Base-by-base conservation (phyloP, 2,329 filamentous ascomycete genomes). In the Allantophomopsis cytisporea region DNA sequence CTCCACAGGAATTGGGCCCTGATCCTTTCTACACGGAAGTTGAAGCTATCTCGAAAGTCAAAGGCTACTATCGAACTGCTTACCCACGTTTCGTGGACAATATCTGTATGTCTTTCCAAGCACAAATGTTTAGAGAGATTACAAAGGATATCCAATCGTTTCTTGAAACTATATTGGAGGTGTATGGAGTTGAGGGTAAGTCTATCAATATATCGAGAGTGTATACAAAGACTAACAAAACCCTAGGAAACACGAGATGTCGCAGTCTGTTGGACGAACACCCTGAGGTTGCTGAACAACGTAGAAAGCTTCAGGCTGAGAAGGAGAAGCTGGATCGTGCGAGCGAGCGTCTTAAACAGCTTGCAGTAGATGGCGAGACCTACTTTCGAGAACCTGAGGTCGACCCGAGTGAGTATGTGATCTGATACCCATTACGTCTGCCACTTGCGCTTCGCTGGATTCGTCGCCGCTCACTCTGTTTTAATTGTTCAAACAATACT, bases 61-160 rank as follows among this genome's bases (percentile, higher is more conserved):
- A 78, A 0, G 79, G 71, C 0, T 87, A 86, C 54, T 87, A 87
- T 51, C 65, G 73, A 36, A 69, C 80, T 4, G 80, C 82, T 0
- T 70, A 74, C 0, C 60, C 66, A 28, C 69, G 80, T 2, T 81
- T 85, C 48, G 65, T 75, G 1, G 80, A 87, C 32, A 43, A 37
- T 16, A 39, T 52, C 1, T 57, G 51, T 14, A 23, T 41, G 1
- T 42, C 38, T 5, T 41, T 51, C 2, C 35, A 45, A 1, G 43
- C 40, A 3, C 20, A 33, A 7, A 11, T 49, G 0, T 49, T 50
- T 31, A 31, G 34, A 14, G 13, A 43, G 8, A 39, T 46, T 2
- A 17, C 38, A 1, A 30, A 41, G n/a, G 38, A 41, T 0, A 43
- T 51, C 2, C 28, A 34, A 7, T 23, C 34, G 7, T 41, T 42